Percentiles rank a stretch among this genome's conserved stretches.
Conservation (phyloP, 768 basidiomycete species). For the Chalciporus piperatus region DNA sequence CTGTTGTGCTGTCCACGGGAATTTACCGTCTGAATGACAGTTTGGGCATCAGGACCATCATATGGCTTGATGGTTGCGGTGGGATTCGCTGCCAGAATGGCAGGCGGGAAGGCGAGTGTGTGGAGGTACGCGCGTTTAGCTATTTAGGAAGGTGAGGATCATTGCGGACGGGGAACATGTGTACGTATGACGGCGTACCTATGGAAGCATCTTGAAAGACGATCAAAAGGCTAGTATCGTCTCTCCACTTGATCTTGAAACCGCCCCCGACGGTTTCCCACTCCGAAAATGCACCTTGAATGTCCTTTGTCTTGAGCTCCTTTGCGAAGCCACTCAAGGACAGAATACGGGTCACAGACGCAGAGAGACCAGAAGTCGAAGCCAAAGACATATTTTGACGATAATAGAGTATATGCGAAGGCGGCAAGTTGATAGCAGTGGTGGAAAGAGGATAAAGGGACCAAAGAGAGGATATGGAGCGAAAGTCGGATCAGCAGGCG, state of each 20-base stretch:
- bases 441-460: constrained; percentile 3
- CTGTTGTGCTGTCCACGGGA: constrained; percentile 60
- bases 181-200: constrained; percentile 57
- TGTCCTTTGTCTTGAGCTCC: constrained; percentile 96
- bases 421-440: neutral
- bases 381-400: constrained; percentile 51
- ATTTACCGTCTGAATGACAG: constrained; percentile 81
- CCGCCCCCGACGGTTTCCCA: constrained; percentile 87
- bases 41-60: constrained; percentile 90
- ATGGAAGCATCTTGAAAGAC: constrained; percentile 89
- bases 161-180: neutral
- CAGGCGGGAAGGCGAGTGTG: constrained; percentile 78
- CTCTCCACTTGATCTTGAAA: constrained; percentile 98
- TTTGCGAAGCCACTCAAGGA: constrained; percentile 89
- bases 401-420: constrained; percentile 6
- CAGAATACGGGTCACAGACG: constrained; percentile 94
- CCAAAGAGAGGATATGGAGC: constrained; percentile 17
- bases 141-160: constrained; percentile 9
- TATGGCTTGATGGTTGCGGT: constrained; percentile 80
- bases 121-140: constrained; percentile 63
- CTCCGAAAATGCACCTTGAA: constrained; percentile 85
- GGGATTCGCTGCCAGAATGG: constrained; percentile 54
- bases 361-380: constrained; percentile 79
- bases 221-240: constrained; percentile 92
- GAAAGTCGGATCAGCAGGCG: constrained; percentile 14